Evolutionary conservation across 2,329 filamentous ascomycete genomes (phyloP).

Genomic region (Sporothrix sp.): DNA sequence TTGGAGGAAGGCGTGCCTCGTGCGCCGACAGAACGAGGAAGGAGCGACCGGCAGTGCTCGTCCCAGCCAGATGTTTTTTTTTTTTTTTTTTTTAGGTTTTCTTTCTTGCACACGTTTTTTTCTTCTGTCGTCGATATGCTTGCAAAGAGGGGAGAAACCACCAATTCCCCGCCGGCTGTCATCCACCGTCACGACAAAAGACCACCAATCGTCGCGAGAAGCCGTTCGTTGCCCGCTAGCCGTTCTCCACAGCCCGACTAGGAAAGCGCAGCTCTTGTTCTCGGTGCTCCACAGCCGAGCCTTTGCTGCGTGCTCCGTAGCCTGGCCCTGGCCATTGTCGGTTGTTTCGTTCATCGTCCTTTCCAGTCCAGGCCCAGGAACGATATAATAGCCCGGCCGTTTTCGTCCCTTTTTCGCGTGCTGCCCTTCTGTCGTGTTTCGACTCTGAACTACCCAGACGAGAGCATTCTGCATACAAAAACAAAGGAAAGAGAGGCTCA

Average conservation of each 20-base stretch:
- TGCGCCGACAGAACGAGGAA: neutral
- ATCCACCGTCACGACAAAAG: neutral
- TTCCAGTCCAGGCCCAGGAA: neutral
- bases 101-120: neutral
- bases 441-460: too few relatives aligned
- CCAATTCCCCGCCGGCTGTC: too few relatives aligned
- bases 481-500: neutral
- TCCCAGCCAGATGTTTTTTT: too few relatives aligned
- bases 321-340: constrained; percentile 10
- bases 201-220: constrained; percentile 2
- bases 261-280: neutral
- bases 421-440: neutral
- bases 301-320: constrained; percentile 6
- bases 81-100: too few relatives aligned
- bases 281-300: constrained; percentile 13
- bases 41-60: neutral
- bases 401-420: constrained; percentile 8
- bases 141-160: too few relatives aligned
- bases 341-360: constrained; percentile 10
- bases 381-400: constrained; percentile 10
- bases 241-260: constrained; percentile 13
- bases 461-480: too few relatives aligned
- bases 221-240: constrained; percentile 12
- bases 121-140: too few relatives aligned
- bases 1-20: constrained; percentile 7